Conservation (phyloP, 495 filamentous ascomycete genomes). For the Xylaria castorea region DNA sequence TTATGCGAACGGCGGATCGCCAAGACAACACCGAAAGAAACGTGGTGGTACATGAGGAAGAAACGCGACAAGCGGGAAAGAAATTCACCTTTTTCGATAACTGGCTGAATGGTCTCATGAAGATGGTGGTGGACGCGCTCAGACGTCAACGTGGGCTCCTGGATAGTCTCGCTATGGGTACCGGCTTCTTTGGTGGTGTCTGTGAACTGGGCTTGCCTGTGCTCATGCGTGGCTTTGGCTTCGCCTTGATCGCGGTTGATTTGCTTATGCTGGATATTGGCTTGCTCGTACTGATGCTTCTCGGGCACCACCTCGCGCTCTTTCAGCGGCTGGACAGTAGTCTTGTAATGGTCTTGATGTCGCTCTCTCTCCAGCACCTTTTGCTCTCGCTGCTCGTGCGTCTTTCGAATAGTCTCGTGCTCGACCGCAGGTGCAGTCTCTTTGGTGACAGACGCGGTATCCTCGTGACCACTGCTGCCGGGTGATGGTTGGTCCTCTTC, state of each 20-base stretch:
- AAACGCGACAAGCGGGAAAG: background rate
- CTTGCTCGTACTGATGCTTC: slow-evolving; percentile 35
- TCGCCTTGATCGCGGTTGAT: slow-evolving; percentile 10
- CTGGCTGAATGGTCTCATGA: slow-evolving; percentile 36
- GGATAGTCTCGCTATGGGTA: background rate
- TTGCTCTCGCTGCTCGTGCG: slow-evolving; percentile 30
- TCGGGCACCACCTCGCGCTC: slow-evolving; percentile 47
- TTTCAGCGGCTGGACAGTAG: slow-evolving; percentile 45
- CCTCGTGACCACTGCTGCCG: background rate
- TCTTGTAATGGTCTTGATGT: slow-evolving; percentile 50
- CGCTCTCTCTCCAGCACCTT: slow-evolving; percentile 29
- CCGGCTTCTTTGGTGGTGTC: slow-evolving; percentile 2
- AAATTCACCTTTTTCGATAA: slow-evolving; percentile 32
- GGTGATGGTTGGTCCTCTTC: background rate
- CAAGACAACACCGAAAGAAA: too few species aligned
- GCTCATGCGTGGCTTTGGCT: background rate
- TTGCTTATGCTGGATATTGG: slow-evolving; percentile 10
- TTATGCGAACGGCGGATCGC: background rate
- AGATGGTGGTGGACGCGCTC: slow-evolving; percentile 32
- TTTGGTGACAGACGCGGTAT: background rate
- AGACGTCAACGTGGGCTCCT: slow-evolving; percentile 26
- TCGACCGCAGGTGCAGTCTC: slow-evolving; percentile 25
- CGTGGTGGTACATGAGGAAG: too few species aligned
- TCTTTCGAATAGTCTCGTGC: slow-evolving; percentile 29
- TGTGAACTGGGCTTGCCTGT: slow-evolving; percentile 16